These are phyloP conservation scores for Bipolaris victoriae DNA, from an alignment of 2,329 filamentous ascomycete species.

Conservation along the genomic window DNA sequence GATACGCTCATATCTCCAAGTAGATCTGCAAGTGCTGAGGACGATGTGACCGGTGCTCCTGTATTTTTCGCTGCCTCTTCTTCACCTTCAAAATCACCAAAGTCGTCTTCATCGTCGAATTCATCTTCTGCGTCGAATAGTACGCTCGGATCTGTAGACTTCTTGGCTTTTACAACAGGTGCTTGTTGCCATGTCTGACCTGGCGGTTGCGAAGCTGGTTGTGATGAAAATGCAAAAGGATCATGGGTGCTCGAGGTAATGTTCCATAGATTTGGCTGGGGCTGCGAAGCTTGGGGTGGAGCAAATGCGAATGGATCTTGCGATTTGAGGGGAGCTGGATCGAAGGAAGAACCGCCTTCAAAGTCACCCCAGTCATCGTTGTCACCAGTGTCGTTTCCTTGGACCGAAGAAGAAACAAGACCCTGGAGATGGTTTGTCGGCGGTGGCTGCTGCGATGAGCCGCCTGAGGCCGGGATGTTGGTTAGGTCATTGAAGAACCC, in stretches of 20 bases:
- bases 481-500: slow-evolving; percentile 45
- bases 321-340: slow-evolving; percentile 19
- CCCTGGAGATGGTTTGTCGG: slow-evolving; percentile 15
- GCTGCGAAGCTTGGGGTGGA: slow-evolving; percentile 16
- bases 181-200: slow-evolving; percentile 34
- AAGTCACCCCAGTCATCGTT: slow-evolving; percentile 53
- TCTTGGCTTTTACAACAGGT: slow-evolving; percentile 40
- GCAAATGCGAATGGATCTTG: slow-evolving; percentile 29
- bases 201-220: slow-evolving; percentile 9
- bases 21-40: slow-evolving; percentile 34
- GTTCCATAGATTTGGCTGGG: slow-evolving; percentile 18
- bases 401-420: background rate
- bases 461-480: slow-evolving; percentile 20
- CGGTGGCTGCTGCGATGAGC: slow-evolving; percentile 21
- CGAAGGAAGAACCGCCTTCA: slow-evolving; percentile 37
- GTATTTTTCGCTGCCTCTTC: slow-evolving; percentile 11
- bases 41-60: slow-evolving; percentile 9
- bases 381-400: slow-evolving; percentile 25
- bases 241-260: slow-evolving; percentile 14
- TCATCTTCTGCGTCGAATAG: slow-evolving; percentile 51
- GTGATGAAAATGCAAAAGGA: slow-evolving; percentile 20
- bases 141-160: slow-evolving; percentile 46
- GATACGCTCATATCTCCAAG: slow-evolving; percentile 37
- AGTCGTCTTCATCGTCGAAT: slow-evolving; percentile 45
- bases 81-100: slow-evolving; percentile 46